Evolutionary conservation across 305 asterid species (phyloP).

Genomic region (Plantago rigida): DNA sequence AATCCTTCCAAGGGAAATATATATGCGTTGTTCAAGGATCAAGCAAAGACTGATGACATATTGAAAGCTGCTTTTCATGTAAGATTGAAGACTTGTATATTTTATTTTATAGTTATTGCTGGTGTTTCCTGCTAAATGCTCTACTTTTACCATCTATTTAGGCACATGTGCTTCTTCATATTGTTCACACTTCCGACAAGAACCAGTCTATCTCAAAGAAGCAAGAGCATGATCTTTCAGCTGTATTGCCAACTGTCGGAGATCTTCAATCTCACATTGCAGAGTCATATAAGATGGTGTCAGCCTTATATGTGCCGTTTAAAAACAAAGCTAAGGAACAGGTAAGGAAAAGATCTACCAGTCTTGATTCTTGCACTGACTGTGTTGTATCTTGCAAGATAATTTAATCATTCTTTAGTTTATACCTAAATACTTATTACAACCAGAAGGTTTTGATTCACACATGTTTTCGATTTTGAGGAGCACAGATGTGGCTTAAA

Average conservation of each 20-base stretch:
- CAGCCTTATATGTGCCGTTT: constrained; percentile 83
- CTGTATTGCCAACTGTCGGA: constrained; percentile 36
- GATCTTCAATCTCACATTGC: constrained; percentile 68
- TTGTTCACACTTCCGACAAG: constrained; percentile 48
- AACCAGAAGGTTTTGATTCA: no score
- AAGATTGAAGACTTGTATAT: constrained; percentile 32
- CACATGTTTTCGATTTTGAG: no score
- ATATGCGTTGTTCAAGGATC: constrained; percentile 82
- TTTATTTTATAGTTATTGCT: constrained; percentile 16
- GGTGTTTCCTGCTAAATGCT: constrained; percentile 19
- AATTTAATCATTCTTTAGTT: no score
- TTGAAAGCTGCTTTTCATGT: constrained; percentile 97
- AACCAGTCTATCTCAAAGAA: constrained; percentile 33
- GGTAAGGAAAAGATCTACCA: constrained; percentile 34
- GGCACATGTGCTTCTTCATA: constrained; percentile 93
- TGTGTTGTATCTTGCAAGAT: no score
- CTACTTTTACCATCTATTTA: constrained; percentile 30
- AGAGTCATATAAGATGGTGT: constrained; percentile 86
- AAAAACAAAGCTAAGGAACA: constrained; percentile 81
- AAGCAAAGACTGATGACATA: constrained; percentile 93
- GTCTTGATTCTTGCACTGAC: no score
- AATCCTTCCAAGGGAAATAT: constrained; percentile 74
- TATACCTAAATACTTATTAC: no score
- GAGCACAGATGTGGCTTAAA: no score
- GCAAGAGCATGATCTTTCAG: constrained; percentile 38